Conservation (phyloP, 371 early-diverging fungal genomes). For the Blyttiomyces sp. region DNA sequence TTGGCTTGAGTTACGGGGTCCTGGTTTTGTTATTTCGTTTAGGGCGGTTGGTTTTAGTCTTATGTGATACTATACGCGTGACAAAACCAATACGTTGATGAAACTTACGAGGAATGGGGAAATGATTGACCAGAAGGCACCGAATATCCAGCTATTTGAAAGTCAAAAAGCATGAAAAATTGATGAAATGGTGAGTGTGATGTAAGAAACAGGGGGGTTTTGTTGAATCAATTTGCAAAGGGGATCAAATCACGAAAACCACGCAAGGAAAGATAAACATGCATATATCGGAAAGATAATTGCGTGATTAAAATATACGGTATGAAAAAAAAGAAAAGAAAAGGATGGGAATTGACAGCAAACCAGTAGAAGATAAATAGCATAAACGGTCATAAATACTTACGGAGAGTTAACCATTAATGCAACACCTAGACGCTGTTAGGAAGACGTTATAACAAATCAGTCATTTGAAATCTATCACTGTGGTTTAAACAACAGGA, state of each 20-base stretch:
- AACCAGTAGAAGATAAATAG: too few relatives aligned
- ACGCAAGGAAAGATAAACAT: background rate
- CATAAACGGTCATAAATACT: too few relatives aligned
- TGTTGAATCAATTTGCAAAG: background rate
- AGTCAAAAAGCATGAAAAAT: too few relatives aligned
- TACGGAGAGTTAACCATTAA: conserved; percentile 58
- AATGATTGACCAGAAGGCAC: conserved; percentile 5
- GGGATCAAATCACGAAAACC: background rate
- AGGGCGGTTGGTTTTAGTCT: background rate
- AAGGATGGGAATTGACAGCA: too few relatives aligned
- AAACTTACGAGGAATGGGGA: conserved; percentile 3
- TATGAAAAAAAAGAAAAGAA: too few relatives aligned
- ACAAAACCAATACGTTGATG: too few relatives aligned
- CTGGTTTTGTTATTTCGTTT: background rate
- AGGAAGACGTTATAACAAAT: too few relatives aligned
- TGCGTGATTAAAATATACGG: conserved; percentile 4
- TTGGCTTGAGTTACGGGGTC: conserved; percentile 1
- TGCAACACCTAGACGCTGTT: conserved; percentile 58
- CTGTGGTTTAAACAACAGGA: too few relatives aligned
- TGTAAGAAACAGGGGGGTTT: too few relatives aligned
- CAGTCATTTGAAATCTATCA: too few relatives aligned
- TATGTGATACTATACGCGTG: background rate
- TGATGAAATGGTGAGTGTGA: too few relatives aligned
- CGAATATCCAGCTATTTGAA: conserved; percentile 10
- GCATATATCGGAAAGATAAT: background rate